Evolutionary conservation across 306 rosid genomes (phyloP), one percentile per base, ranked within the genome.

Genomic region (Glycyrrhiza uralensis): DNA sequence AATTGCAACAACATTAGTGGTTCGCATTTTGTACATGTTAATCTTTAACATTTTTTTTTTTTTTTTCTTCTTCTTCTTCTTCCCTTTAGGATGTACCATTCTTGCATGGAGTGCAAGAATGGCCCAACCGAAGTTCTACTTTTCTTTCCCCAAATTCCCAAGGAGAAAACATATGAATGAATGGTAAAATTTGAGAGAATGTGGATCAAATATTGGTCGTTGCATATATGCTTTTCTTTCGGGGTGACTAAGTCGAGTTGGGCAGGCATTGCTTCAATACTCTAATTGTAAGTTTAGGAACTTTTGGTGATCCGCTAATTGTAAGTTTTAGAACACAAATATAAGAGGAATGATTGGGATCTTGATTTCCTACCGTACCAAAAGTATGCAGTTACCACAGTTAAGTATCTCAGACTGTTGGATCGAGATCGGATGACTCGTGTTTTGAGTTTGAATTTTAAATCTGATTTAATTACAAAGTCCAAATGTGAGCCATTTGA

Each of bases 101-200:
- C n/a, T n/a, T 71, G 45, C 20, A 35, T 54, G 39, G 18, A 35
- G 19, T 75, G 61, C 59, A 54, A 65, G 59, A 75, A 46, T 66
- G 69, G 51, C 74, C 51, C 74, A 54, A 56, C 50, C 17, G 60
- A 39, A 32, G 14, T 39, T 54, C 66, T 54, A 55, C 23, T 39
- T 55, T 23, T 29, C 42, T 17, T 71, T 39, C 17, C 17, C 52
- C 18, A 70, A 14, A 0, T 47, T 68, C 47, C 32, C 6, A 18
- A 47, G 73, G 39, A 49, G 52, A 6, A 35, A 36, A 30, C 15
- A 38, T n/a, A n/a, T 52, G 20, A 22, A 22, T 51, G 24, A 35
- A 54, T n/a, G 64, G 47, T 52, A 41, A 52, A 64, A 33, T 51
- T 47, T 12, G 13, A 28, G 54, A n/a, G 12, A 39, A 51, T 38